Evolutionary conservation across 164 flowering plant species (phyloP), one percentile per base, ranked within the genome.

Genomic region (Kalanchoe fedtschenkoi): DNA sequence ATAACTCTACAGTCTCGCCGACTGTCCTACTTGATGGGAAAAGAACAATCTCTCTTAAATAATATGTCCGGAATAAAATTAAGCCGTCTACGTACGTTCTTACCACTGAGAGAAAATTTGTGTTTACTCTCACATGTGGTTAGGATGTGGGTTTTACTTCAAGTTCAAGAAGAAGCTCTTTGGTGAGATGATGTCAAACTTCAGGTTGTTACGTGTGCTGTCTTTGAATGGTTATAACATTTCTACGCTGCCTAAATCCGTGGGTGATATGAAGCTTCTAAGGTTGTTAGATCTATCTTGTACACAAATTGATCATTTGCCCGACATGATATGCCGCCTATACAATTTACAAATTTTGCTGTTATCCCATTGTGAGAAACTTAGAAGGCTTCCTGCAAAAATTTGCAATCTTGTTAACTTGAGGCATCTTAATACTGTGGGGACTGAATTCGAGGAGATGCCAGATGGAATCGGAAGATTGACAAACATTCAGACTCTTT

Each of bases 81-180:
- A 0, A 47, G 67, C 38, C 0, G 24, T n/a, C 59, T 80, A 19
- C 61, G 79, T 1, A 75, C 84, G 10, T 72, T 68, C 46, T 60
- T 68, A 32, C 58, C 70, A 24, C n/a, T n/a, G n/a, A n/a, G n/a
- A n/a, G n/a, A n/a, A n/a, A 14, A 61, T 14, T 4, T 0, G 4
- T 10, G n/a, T 9, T 21, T 16, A 11, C 8, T n/a, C n/a, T n/a
- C n/a, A n/a, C n/a, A n/a, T n/a, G n/a, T n/a, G 15, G 5, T 10
- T 1, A 22, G 4, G 11, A 21, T n/a, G n/a, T 39, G 10, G 14
- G 14, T 54, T 24, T 9, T 34, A 46, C 11, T 37, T 67, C 1
- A 41, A 21, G 11, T n/a, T n/a, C n/a, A n/a, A n/a, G n/a, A n/a
- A n/a, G n/a, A n/a, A n/a, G n/a, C n/a, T n/a, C n/a, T n/a, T n/a